Evolutionary conservation across 257 asterid species (phyloP).

Genomic region (Nicotiana otophora): DNA sequence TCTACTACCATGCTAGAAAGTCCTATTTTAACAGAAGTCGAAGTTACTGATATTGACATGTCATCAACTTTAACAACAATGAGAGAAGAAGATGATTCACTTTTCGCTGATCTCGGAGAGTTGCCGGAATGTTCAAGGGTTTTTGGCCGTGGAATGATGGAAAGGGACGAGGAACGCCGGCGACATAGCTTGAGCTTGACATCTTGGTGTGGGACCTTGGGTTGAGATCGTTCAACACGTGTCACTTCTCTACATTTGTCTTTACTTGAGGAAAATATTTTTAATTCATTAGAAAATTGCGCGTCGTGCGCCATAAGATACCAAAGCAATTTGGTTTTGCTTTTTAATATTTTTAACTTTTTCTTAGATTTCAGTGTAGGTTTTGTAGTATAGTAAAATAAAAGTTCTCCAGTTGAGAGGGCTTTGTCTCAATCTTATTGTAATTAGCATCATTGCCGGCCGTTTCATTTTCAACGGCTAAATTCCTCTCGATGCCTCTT

Average conservation of each 20-base stretch:
- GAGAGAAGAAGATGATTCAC: conserved; percentile 74
- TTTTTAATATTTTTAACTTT: conserved; percentile 14
- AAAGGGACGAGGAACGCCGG: conserved; percentile 44
- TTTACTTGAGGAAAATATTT: neutral
- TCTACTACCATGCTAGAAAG: conserved; percentile 45
- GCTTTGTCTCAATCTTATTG: conserved; percentile 39
- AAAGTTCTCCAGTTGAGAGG: conserved; percentile 29
- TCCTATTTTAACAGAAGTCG: conserved; percentile 41
- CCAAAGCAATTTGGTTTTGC: conserved; percentile 18
- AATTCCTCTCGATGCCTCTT: neutral
- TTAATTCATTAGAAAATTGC: conserved; percentile 12
- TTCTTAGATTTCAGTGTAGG: conserved; percentile 40
- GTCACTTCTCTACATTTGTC: conserved; percentile 15
- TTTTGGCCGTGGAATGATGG: conserved; percentile 62
- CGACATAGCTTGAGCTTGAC: conserved; percentile 44
- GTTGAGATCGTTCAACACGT: conserved; percentile 17
- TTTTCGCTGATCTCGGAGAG: conserved; percentile 86
- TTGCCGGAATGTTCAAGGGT: conserved; percentile 88
- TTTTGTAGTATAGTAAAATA: conserved; percentile 29
- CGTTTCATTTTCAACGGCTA: conserved; percentile 37
- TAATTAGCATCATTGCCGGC: conserved; percentile 37
- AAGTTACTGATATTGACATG: conserved; percentile 40
- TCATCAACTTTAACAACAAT: conserved; percentile 54
- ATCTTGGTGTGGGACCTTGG: conserved; percentile 41
- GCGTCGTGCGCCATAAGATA: conserved; percentile 35